phyloP scores from a whole-genome alignment of 768 basidiomycete species.

The Suillus clintonianus region DNA sequence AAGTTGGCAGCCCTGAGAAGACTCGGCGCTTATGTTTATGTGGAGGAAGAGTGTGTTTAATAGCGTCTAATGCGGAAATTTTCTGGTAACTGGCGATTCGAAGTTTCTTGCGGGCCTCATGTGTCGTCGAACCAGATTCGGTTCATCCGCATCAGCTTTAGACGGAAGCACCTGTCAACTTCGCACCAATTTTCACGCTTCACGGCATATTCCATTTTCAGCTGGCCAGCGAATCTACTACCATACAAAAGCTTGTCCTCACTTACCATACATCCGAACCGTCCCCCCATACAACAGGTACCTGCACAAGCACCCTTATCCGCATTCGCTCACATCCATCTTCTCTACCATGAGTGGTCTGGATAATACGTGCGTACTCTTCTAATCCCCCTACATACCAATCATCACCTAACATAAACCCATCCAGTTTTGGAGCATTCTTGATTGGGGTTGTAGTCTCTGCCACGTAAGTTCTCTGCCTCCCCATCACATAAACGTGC shows the following conservation, averaged over 20 bases:
- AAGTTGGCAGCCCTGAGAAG: background rate
- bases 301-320: background rate
- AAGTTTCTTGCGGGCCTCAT: background rate
- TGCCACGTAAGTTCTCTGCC: constrained; percentile 45
- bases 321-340: background rate
- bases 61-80: constrained; percentile 1
- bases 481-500: background rate
- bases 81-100: background rate
- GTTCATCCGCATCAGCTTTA: background rate
- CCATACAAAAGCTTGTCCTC: constrained; percentile 5
- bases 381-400: background rate
- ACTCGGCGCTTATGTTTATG: background rate
- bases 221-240: background rate
- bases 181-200: background rate
- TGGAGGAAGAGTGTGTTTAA: background rate
- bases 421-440: constrained; percentile 47
- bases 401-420: constrained; percentile 3
- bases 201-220: background rate
- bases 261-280: background rate
- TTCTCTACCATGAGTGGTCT: constrained; percentile 17
- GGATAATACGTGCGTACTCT: constrained; percentile 36
- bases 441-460: constrained; percentile 52
- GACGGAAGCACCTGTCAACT: constrained; percentile 3
- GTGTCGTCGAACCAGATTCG: background rate
- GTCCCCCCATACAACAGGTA: background rate